Percentiles rank a stretch among this genome's conserved stretches.
Evolutionary conservation across 257 asterid genomes (phyloP).

Genomic region (Mentha longifolia): DNA sequence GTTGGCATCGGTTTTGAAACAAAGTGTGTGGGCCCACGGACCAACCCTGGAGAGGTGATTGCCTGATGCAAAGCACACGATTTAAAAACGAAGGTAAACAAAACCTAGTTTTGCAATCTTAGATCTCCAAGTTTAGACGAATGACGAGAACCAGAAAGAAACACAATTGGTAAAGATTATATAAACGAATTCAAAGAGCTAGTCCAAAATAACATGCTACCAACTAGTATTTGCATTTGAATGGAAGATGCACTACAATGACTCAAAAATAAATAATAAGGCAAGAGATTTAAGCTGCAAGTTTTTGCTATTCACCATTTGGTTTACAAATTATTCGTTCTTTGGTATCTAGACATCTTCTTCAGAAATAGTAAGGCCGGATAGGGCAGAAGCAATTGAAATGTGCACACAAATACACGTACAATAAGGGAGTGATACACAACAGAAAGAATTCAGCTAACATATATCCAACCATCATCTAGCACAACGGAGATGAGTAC

Average conservation of each 20-base stretch:
- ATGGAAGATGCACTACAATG: neutral
- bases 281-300: neutral
- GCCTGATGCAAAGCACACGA: conserved; percentile 46
- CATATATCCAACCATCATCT: neutral
- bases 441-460: conserved; percentile 19
- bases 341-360: neutral
- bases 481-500: too few relatives aligned
- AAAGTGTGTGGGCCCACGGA: conserved; percentile 30
- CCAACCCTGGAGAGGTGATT: conserved; percentile 35
- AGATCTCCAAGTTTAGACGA: conserved; percentile 11
- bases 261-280: neutral
- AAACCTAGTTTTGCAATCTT: conserved; percentile 1
- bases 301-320: neutral
- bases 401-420: neutral
- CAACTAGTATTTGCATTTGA: neutral
- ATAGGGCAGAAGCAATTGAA: neutral
- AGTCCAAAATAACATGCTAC: neutral
- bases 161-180: neutral
- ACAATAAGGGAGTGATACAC: too few relatives aligned
- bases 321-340: neutral
- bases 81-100: neutral
- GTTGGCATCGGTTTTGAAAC: conserved; percentile 31
- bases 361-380: neutral
- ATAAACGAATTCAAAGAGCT: neutral
- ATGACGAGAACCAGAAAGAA: neutral